Conservation (phyloP, 306 rosid genomes). For the Lathyrus aphaca region DNA sequence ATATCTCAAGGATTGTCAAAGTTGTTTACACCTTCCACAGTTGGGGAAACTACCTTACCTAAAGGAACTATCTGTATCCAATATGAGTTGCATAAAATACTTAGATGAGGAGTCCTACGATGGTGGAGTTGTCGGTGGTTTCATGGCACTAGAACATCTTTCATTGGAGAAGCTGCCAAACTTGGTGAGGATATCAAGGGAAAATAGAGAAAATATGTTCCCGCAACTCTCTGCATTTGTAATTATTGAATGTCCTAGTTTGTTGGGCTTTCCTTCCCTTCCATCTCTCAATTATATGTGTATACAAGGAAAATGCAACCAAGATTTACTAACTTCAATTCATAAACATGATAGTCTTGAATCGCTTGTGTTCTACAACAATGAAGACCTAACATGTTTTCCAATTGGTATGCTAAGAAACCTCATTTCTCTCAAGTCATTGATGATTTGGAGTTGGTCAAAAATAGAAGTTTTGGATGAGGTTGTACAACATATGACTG, state of each 20-base stretch:
- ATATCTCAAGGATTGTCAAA: not conserved
- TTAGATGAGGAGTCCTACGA: conserved; percentile 1
- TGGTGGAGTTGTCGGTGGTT: conserved; percentile 12
- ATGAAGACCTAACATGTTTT: conserved; percentile 8
- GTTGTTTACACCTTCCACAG: conserved; percentile 7
- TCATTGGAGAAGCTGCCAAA: conserved; percentile 16
- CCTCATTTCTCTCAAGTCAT: conserved; percentile 26
- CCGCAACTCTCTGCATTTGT: not conserved
- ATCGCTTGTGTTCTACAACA: not conserved
- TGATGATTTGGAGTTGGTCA: conserved; percentile 13
- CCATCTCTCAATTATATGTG: conserved; percentile 11
- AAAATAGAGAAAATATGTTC: conserved; percentile 26
- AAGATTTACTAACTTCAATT: conserved; percentile 23
- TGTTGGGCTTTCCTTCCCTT: conserved; percentile 34
- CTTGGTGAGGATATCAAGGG: conserved; percentile 28
- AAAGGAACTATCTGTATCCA: not conserved
- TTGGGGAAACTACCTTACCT: conserved; percentile 28
- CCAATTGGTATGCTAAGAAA: conserved; percentile 36
- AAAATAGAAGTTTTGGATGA: conserved; percentile 25
- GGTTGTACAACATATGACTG: conserved; percentile 29
- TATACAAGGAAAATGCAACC: conserved; percentile 2
- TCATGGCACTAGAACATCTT: conserved; percentile 26
- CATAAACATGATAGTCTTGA: conserved; percentile 18
- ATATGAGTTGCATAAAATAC: conserved; percentile 3
- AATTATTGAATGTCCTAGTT: conserved; percentile 26